Evolutionary conservation across 305 asterid species (phyloP).

Genomic region (Lippia alba): DNA sequence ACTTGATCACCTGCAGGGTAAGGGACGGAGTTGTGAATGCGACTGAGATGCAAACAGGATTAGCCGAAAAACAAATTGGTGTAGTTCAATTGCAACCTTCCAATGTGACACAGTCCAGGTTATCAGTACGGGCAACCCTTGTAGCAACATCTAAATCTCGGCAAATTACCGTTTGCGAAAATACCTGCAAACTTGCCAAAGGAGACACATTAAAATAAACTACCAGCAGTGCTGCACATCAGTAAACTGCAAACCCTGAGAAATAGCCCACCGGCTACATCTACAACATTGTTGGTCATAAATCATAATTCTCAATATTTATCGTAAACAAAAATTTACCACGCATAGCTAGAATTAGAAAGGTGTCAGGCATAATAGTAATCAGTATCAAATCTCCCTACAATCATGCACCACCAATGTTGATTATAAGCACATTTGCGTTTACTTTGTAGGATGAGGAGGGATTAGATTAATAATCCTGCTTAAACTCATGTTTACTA

Average conservation of each 20-base stretch:
- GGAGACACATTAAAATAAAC: conserved; percentile 29
- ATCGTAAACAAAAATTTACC: neutral
- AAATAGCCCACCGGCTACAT: conserved; percentile 20
- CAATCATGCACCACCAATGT: neutral
- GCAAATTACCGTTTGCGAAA: conserved; percentile 95
- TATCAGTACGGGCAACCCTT: conserved; percentile 83
- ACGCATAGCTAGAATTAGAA: neutral
- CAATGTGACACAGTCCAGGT: conserved; percentile 95
- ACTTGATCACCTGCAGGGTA: conserved; percentile 91
- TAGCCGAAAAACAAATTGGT: conserved; percentile 17
- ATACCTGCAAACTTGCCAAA: conserved; percentile 57
- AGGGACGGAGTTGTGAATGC: conserved; percentile 9
- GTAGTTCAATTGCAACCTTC: conserved; percentile 65
- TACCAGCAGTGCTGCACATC: conserved; percentile 19
- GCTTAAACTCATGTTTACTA: too few species aligned
- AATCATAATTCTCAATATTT: conserved; percentile 4
- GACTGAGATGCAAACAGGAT: conserved; percentile 33
- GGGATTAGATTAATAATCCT: too few species aligned
- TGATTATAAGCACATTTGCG: too few species aligned
- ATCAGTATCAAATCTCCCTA: neutral
- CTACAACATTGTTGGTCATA: conserved; percentile 4
- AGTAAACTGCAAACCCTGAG: conserved; percentile 24
- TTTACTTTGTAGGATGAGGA: too few species aligned
- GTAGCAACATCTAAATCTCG: conserved; percentile 98
- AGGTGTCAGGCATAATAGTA: conserved; percentile 19